Conservation (phyloP, 371 early-diverging fungal species). For the Nematocida minor region DNA sequence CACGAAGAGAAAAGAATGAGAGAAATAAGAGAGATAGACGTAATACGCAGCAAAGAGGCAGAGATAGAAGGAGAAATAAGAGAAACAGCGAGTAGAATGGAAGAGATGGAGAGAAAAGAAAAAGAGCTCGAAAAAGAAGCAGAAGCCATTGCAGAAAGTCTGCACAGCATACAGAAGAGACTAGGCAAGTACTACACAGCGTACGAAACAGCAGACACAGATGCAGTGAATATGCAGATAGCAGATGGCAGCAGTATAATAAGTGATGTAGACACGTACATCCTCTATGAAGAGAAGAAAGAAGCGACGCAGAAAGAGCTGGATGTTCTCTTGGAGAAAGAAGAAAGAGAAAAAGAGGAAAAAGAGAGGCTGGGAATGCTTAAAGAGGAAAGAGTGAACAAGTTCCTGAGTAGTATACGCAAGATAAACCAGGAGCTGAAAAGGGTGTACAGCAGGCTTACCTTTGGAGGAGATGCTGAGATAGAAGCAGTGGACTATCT, state of each 20-base stretch:
- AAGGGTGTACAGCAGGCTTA: conserved; percentile 86
- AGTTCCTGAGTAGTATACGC: conserved; percentile 91
- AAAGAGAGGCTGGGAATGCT: conserved; percentile 69
- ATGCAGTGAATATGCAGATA: background rate
- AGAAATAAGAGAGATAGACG: background rate
- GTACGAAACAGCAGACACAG: background rate
- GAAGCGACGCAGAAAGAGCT: conserved; percentile 34
- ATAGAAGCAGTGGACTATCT: conserved; percentile 94
- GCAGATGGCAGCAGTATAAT: background rate
- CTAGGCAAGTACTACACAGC: background rate
- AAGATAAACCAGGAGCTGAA: conserved; percentile 84
- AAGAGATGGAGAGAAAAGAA: background rate
- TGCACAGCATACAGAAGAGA: background rate
- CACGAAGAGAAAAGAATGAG: conserved; percentile 10
- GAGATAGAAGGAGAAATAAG: conserved; percentile 21
- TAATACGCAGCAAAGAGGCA: background rate
- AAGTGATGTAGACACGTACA: conserved; percentile 33
- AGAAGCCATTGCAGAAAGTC: too few species aligned
- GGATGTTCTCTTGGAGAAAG: background rate
- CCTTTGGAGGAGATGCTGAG: conserved; percentile 97
- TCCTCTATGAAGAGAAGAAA: conserved; percentile 42
- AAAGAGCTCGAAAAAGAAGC: background rate
- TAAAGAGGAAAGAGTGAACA: conserved; percentile 73
- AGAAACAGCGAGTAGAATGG: conserved; percentile 18
- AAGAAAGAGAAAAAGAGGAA: conserved; percentile 2